These are phyloP conservation scores for Aphanomyces invadans DNA, from an alignment of 352 stramenopile genomes.

Conservation along the genomic window DNA sequence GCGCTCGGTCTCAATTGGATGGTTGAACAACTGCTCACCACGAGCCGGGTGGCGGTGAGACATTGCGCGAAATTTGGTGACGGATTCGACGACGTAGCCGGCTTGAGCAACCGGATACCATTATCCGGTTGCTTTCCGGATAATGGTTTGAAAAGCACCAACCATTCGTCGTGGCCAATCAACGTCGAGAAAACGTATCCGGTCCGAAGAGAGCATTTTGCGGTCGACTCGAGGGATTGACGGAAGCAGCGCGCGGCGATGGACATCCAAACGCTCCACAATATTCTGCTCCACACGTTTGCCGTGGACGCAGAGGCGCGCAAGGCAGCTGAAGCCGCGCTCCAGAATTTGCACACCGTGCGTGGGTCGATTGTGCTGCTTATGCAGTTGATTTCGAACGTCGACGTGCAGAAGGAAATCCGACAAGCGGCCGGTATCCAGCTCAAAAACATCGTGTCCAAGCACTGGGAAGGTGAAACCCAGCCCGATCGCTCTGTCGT, in stretches of 20 bases:
- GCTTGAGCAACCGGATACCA: too few species aligned
- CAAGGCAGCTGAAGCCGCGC: conserved; percentile 64
- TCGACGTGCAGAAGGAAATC: conserved; percentile 68
- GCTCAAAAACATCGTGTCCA: conserved; percentile 94
- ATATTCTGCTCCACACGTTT: conserved; percentile 83
- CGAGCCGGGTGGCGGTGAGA: too few species aligned
- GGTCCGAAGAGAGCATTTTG: not conserved
- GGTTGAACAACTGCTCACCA: too few species aligned
- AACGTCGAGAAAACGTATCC: not conserved
- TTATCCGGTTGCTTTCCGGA: not conserved
- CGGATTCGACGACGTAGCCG: too few species aligned
- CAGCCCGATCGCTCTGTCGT: conserved; percentile 70
- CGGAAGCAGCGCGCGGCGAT: conserved; percentile 54
- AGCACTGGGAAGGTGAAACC: conserved; percentile 87
- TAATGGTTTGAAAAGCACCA: conserved; percentile 10
- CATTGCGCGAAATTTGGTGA: too few species aligned
- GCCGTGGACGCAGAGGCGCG: conserved; percentile 62
- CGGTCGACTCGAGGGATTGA: not conserved
- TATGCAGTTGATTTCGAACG: conserved; percentile 69
- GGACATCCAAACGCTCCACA: conserved; percentile 84
- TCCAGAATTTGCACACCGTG: conserved; percentile 67
- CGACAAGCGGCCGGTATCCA: conserved; percentile 91
- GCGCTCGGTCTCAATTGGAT: too few species aligned
- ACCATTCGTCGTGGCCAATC: conserved; percentile 15
- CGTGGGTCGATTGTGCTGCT: conserved; percentile 69